phyloP scores from a whole-genome alignment of 208 protist species.

The Blechomonas ayalai region DNA sequence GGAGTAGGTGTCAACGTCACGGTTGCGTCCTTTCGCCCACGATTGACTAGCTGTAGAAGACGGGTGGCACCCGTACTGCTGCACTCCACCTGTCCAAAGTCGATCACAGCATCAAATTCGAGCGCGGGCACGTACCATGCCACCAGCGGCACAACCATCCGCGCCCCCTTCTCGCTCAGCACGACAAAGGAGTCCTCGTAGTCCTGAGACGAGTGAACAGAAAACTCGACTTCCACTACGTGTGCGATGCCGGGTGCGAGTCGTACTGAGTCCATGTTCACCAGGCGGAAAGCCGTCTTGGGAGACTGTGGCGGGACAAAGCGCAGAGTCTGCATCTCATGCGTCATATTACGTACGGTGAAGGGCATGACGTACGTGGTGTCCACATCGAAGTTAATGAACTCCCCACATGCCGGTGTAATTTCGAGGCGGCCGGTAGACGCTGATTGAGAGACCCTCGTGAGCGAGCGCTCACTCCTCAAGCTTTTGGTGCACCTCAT shows the following conservation, averaged over 20 bases:
- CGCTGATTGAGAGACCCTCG: background rate
- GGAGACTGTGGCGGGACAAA: slow-evolving; percentile 58
- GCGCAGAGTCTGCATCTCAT: slow-evolving; percentile 55
- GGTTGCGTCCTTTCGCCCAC: slow-evolving; percentile 44
- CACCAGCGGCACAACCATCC: slow-evolving; percentile 53
- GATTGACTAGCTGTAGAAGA: slow-evolving; percentile 54
- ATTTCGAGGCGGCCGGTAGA: slow-evolving; percentile 18
- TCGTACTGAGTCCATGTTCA: slow-evolving; percentile 48
- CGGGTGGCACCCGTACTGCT: slow-evolving; percentile 23
- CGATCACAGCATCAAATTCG: slow-evolving; percentile 32
- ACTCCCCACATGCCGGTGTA: slow-evolving; percentile 52
- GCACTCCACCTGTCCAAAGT: slow-evolving; percentile 73
- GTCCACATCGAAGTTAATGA: slow-evolving; percentile 82
- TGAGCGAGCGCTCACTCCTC: too few species aligned
- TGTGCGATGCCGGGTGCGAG: slow-evolving; percentile 71
- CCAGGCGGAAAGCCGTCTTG: slow-evolving; percentile 51
- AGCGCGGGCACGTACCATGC: slow-evolving; percentile 58
- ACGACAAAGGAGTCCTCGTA: slow-evolving; percentile 67
- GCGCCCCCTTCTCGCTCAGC: slow-evolving; percentile 53
- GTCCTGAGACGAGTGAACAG: slow-evolving; percentile 56
- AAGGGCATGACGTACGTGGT: slow-evolving; percentile 83
- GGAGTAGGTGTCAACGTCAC: slow-evolving; percentile 19
- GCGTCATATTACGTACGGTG: slow-evolving; percentile 64
- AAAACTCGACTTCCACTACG: slow-evolving; percentile 78
- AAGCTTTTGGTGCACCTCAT: too few species aligned